phyloP scores from a whole-genome alignment of 176 grass and related monocot species.

The Oryza australiensis region DNA sequence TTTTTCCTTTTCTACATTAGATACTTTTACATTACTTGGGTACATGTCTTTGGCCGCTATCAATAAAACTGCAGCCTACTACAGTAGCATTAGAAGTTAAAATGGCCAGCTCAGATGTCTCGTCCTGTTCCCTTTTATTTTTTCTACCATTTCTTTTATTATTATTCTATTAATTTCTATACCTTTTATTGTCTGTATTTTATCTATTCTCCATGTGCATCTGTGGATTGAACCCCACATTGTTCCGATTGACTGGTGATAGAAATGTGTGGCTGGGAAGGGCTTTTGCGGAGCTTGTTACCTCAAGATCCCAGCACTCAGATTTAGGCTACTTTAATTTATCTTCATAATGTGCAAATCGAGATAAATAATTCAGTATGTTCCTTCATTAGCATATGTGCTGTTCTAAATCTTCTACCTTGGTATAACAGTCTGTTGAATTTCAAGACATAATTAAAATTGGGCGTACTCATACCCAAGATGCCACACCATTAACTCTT shows the following conservation, averaged over 20 bases:
- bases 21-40: background rate
- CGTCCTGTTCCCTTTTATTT: background rate
- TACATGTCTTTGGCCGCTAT: background rate
- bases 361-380: background rate
- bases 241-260: background rate
- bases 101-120: background rate
- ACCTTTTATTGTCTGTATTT: slow-evolving; percentile 8
- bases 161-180: slow-evolving; percentile 1
- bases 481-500: slow-evolving; percentile 95
- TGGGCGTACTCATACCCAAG: slow-evolving; percentile 94
- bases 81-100: background rate
- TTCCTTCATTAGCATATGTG: slow-evolving; percentile 16
- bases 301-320: background rate
- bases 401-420: slow-evolving; percentile 12
- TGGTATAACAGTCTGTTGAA: slow-evolving; percentile 67
- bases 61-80: background rate
- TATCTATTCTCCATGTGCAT: background rate
- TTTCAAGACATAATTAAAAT: slow-evolving; percentile 97
- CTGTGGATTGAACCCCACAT: background rate
- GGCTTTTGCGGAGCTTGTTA: background rate
- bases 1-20: background rate
- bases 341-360: slow-evolving; percentile 11
- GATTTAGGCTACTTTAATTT: background rate
- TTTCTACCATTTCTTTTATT: background rate
- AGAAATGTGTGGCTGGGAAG: background rate